Conservation (phyloP, 1,284 basidiomycete species). For the Marasmius fiardii region DNA sequence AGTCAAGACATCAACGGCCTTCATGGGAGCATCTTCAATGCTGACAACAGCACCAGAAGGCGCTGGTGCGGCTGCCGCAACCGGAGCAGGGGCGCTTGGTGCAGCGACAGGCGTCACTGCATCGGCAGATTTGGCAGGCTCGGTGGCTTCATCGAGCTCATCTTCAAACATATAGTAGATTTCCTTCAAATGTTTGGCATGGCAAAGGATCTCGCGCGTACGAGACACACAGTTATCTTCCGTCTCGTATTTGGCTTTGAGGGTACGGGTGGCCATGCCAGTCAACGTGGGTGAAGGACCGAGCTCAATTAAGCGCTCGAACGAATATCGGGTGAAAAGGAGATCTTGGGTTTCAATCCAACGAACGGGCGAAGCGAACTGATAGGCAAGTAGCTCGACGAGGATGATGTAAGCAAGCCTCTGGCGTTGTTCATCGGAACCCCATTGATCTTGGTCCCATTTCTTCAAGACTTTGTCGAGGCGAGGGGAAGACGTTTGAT, state of each 20-base stretch:
- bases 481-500: conserved; percentile 90
- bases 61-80: conserved; percentile 40
- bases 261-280: conserved; percentile 93
- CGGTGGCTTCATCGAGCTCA: conserved; percentile 53
- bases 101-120: conserved; percentile 40
- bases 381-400: conserved; percentile 95
- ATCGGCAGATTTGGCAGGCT: conserved; percentile 38
- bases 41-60: conserved; percentile 62
- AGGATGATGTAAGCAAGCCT: conserved; percentile 93
- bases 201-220: conserved; percentile 84
- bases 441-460: conserved; percentile 95
- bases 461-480: conserved; percentile 90
- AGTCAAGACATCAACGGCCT: conserved; percentile 86
- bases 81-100: conserved; percentile 40
- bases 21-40: conserved; percentile 89
- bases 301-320: conserved; percentile 94
- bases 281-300: conserved; percentile 96
- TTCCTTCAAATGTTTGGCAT: conserved; percentile 94
- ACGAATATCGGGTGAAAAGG: conserved; percentile 85
- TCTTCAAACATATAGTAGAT: conserved; percentile 99
- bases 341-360: conserved; percentile 99
- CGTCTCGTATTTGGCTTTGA: conserved; percentile 95
- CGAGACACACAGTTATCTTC: conserved; percentile 84
- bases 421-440: conserved; percentile 76
- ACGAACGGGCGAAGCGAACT: conserved; percentile 93